Conservation (phyloP, 2,329 filamentous ascomycete species). For the Phialocephala subalpina region DNA sequence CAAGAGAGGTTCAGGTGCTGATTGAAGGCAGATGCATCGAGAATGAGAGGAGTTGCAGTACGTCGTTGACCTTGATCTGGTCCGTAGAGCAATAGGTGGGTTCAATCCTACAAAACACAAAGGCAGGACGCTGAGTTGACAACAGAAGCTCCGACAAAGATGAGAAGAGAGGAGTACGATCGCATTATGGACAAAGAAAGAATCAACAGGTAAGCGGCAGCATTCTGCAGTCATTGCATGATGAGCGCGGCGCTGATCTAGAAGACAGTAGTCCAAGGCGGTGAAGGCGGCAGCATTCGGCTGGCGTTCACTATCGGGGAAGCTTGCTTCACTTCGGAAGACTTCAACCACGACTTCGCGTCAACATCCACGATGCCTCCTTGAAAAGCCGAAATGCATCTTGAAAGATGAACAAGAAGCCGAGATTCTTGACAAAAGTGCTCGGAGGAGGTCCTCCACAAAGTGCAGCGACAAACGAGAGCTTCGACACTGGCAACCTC, state of each 20-base stretch:
- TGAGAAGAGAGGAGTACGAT: no score
- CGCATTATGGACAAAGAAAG: no score
- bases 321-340: not conserved
- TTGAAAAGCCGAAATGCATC: slow-evolving; percentile 27
- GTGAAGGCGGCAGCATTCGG: not conserved
- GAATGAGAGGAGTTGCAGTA: no score
- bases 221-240: no score
- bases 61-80: no score
- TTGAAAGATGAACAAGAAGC: slow-evolving; percentile 41
- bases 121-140: no score
- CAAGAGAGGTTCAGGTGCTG: no score
- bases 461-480: slow-evolving; percentile 28
- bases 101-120: no score
- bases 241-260: no score
- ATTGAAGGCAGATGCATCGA: no score
- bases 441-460: slow-evolving; percentile 37
- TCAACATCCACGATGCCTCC: slow-evolving; percentile 35
- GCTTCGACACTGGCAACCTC: slow-evolving; percentile 32
- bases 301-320: not conserved
- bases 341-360: slow-evolving; percentile 7
- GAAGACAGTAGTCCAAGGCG: not conserved
- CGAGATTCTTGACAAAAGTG: slow-evolving; percentile 44
- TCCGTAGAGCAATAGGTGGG: no score
- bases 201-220: not conserved
- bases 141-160: no score